Conservation (phyloP, 164 flowering plant genomes). For the Santalum album region DNA sequence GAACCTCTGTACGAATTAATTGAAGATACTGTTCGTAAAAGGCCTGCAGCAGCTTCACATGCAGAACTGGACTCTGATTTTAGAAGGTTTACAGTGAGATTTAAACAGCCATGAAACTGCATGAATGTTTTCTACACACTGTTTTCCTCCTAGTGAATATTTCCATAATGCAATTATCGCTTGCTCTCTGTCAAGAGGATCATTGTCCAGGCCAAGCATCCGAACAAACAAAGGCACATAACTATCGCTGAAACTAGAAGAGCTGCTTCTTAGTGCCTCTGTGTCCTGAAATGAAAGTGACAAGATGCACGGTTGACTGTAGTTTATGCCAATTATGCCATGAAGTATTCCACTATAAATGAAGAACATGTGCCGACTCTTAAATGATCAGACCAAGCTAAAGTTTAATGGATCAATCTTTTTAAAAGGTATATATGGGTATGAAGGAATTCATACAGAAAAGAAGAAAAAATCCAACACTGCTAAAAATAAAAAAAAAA, state of each 20-base stretch:
- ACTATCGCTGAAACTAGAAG: slow-evolving; percentile 36
- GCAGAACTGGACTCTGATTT: slow-evolving; percentile 54
- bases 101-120: slow-evolving; percentile 62
- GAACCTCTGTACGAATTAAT: slow-evolving; percentile 44
- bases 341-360: too few relatives aligned
- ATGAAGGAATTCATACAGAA: too few relatives aligned
- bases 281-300: slow-evolving; percentile 29
- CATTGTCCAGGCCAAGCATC: slow-evolving; percentile 81
- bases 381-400: too few relatives aligned
- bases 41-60: slow-evolving; percentile 88
- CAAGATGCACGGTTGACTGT: not conserved
- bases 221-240: slow-evolving; percentile 66
- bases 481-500: too few relatives aligned
- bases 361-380: too few relatives aligned
- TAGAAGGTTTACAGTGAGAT: slow-evolving; percentile 60
- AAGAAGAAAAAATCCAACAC: too few relatives aligned
- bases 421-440: too few relatives aligned
- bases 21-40: slow-evolving; percentile 54
- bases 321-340: too few relatives aligned
- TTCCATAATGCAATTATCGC: slow-evolving; percentile 74
- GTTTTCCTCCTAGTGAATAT: slow-evolving; percentile 73
- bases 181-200: slow-evolving; percentile 73
- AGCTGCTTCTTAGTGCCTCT: slow-evolving; percentile 17
- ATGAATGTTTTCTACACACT: slow-evolving; percentile 55
- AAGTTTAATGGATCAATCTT: too few relatives aligned